Percentiles rank a stretch among this genome's conserved stretches.
Conservation (phyloP, 2,329 filamentous ascomycete species). For the Calonectria pseudoreteaudii region DNA sequence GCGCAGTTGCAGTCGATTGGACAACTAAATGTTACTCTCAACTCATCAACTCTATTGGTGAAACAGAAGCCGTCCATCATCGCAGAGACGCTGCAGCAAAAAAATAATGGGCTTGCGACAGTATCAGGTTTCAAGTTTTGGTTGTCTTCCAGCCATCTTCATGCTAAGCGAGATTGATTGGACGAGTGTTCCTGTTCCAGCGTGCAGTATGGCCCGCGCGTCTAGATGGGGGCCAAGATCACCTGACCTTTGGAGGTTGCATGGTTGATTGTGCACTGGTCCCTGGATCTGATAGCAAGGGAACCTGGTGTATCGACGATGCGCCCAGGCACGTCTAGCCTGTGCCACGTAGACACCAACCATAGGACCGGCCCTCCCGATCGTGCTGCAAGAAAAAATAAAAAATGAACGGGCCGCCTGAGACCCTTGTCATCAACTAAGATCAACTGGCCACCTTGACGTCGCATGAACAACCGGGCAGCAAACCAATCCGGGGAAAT, state of each 20-base stretch:
- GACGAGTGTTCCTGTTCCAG: background rate
- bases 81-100: background rate
- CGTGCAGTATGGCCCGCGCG: background rate
- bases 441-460: conserved; percentile 7
- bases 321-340: background rate
- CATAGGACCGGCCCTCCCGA: background rate
- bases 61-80: background rate
- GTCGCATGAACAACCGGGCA: background rate
- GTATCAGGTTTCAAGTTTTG: background rate
- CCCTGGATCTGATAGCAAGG: conserved; percentile 5
- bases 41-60: background rate
- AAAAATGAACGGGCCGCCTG: background rate
- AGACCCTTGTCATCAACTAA: conserved; percentile 7
- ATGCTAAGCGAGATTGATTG: background rate
- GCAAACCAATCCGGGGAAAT: background rate
- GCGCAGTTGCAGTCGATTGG: background rate
- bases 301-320: conserved; percentile 9
- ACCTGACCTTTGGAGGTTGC: background rate
- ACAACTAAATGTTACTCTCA: background rate
- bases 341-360: background rate
- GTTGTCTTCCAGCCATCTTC: background rate
- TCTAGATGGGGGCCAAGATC: background rate
- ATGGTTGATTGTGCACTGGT: background rate
- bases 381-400: background rate
- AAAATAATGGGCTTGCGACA: background rate